Evolutionary conservation across 2,329 filamentous ascomycete species (phyloP).

Genomic region (Aspergillus udagawae): DNA sequence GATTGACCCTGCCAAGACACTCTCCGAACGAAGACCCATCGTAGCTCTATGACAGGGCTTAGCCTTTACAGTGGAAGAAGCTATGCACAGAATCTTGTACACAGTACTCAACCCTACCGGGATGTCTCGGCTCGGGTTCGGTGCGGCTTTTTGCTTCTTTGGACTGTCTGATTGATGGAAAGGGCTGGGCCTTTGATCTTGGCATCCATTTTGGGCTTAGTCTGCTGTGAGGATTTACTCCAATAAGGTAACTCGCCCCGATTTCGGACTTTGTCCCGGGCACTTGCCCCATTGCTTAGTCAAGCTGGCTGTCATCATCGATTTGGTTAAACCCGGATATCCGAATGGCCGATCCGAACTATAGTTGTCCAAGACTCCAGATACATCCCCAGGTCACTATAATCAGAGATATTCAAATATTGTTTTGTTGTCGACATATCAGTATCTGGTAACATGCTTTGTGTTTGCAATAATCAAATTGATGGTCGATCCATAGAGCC

Average conservation of each 20-base stretch:
- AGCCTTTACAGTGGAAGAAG: neutral
- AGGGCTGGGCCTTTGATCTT: neutral
- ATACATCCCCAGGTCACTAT: too few relatives aligned
- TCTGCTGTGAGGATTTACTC: neutral
- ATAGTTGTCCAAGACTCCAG: neutral
- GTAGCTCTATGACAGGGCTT: neutral
- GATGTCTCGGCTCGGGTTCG: neutral
- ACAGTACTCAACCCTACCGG: neutral
- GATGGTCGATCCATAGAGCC: too few relatives aligned
- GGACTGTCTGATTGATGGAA: neutral
- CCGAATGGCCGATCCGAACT: constrained; percentile 2
- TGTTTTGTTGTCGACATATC: neutral
- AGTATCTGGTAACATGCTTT: neutral
- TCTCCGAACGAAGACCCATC: neutral
- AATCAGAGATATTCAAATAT: too few relatives aligned
- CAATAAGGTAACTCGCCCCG: constrained; percentile 14
- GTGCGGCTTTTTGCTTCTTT: neutral
- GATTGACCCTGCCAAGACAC: neutral
- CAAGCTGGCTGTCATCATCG: neutral
- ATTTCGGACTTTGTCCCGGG: constrained; percentile 5
- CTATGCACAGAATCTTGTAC: neutral
- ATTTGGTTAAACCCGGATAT: constrained; percentile 8
- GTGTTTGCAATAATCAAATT: neutral
- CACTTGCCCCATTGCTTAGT: constrained; percentile 1
- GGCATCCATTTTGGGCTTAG: neutral